Percentiles rank a stretch among this genome's conserved stretches.
These are phyloP conservation scores for Hygrophila difformis DNA, from an alignment of 257 asterid species.

Conservation along the genomic window DNA sequence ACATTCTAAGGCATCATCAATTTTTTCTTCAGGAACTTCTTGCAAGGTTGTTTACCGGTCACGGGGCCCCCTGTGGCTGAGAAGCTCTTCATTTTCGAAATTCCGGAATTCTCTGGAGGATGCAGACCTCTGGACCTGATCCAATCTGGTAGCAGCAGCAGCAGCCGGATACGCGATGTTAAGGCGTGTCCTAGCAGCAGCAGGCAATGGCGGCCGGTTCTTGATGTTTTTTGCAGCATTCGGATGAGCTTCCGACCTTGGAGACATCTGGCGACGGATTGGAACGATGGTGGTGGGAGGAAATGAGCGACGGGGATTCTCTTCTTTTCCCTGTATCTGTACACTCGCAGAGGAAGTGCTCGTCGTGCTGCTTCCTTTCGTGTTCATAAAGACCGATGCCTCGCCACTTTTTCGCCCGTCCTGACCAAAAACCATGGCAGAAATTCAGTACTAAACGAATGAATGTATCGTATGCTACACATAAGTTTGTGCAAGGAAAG, in stretches of 20 bases:
- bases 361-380: constrained; percentile 49
- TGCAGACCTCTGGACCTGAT: constrained; percentile 39
- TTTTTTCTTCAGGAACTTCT: too few species aligned
- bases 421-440: constrained; percentile 15
- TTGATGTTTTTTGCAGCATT: constrained; percentile 25
- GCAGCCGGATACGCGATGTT: constrained; percentile 10
- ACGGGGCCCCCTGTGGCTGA: constrained; percentile 11
- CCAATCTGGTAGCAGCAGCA: constrained; percentile 23
- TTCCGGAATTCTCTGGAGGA: constrained; percentile 43
- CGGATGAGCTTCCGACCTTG: constrained; percentile 31
- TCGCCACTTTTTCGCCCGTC: constrained; percentile 32
- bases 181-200: constrained; percentile 16
- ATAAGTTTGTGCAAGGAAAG: too few species aligned
- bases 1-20: too few species aligned
- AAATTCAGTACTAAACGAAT: too few species aligned
- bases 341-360: constrained; percentile 43
- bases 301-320: constrained; percentile 13
- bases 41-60: too few species aligned
- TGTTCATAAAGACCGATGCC: constrained; percentile 29
- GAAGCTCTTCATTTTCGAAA: constrained; percentile 23
- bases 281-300: constrained; percentile 15
- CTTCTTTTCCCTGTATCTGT: constrained; percentile 26
- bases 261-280: constrained; percentile 9
- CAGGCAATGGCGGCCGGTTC: constrained; percentile 39
- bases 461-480: too few species aligned